A percentile compares a stretch with the other conserved stretches of the same genome.
Conservation (phyloP, 1,284 basidiomycete genomes). For the Fistulina hepatica region DNA sequence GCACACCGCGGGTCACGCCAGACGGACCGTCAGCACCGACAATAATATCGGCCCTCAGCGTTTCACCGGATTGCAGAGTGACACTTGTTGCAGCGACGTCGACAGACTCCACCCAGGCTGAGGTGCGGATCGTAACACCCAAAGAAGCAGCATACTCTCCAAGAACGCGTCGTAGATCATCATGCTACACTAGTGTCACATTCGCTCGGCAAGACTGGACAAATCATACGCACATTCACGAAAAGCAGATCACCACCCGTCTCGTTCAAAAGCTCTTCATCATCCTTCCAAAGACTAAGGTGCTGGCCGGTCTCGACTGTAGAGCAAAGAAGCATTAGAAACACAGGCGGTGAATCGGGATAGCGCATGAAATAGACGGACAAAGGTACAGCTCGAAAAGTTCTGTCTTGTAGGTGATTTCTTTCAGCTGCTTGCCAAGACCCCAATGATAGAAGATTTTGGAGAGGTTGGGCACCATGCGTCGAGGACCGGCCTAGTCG, state of each 20-base stretch:
- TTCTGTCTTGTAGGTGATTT: conserved; percentile 28
- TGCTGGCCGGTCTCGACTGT: conserved; percentile 32
- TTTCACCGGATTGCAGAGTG: conserved; percentile 35
- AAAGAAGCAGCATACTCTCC: conserved; percentile 34
- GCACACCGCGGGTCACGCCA: conserved; percentile 32
- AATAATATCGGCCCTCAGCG: conserved; percentile 43
- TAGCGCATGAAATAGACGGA: conserved; percentile 19
- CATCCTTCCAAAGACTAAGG: conserved; percentile 43
- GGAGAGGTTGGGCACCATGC: conserved; percentile 44
- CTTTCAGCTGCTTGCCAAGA: conserved; percentile 27
- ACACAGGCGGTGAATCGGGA: background rate
- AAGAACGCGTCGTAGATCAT: conserved; percentile 26
- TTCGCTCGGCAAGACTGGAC: background rate
- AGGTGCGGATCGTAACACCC: conserved; percentile 33
- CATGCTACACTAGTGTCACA: conserved; percentile 26
- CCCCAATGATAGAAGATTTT: conserved; percentile 51
- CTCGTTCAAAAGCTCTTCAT: conserved; percentile 41
- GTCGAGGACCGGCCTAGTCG: conserved; percentile 1
- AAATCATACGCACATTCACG: conserved; percentile 32
- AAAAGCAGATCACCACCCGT: conserved; percentile 43
- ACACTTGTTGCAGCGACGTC: conserved; percentile 26
- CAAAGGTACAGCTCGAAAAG: conserved; percentile 30
- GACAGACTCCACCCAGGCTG: conserved; percentile 30
- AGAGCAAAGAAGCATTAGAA: conserved; percentile 2
- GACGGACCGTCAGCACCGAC: conserved; percentile 51